These are phyloP conservation scores for Solanum aculeatissimum DNA, from an alignment of 305 asterid genomes.

Conservation along the genomic window DNA sequence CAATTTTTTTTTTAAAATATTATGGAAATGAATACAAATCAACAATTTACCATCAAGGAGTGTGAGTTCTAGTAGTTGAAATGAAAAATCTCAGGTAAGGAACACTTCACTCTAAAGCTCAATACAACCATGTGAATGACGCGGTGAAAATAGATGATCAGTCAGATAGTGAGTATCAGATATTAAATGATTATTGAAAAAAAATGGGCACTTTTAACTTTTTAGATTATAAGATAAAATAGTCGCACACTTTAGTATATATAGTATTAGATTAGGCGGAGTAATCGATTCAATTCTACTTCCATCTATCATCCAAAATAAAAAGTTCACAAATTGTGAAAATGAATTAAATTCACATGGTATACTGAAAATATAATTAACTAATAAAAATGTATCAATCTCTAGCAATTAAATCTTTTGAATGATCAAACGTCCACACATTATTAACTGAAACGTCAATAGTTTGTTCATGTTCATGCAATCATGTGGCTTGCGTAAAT, in stretches of 20 bases:
- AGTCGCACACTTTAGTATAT: background rate
- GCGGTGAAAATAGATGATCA: background rate
- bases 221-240: background rate
- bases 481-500: background rate
- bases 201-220: background rate
- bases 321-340: background rate
- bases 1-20: too few relatives aligned
- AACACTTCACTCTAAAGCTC: background rate
- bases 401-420: background rate
- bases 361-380: background rate
- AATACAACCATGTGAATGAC: background rate
- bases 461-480: background rate
- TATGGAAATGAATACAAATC: background rate
- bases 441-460: background rate
- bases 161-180: background rate
- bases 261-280: too few relatives aligned
- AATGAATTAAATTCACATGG: background rate
- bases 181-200: background rate
- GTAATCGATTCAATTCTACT: too few relatives aligned
- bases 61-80: too few relatives aligned
- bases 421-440: background rate
- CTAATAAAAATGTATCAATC: background rate
- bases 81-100: background rate
- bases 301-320: background rate
- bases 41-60: background rate